Percentiles rank a stretch among this genome's conserved stretches.
Conservation (phyloP, 176 grass and related monocot species). For the Leersia perrieri region DNA sequence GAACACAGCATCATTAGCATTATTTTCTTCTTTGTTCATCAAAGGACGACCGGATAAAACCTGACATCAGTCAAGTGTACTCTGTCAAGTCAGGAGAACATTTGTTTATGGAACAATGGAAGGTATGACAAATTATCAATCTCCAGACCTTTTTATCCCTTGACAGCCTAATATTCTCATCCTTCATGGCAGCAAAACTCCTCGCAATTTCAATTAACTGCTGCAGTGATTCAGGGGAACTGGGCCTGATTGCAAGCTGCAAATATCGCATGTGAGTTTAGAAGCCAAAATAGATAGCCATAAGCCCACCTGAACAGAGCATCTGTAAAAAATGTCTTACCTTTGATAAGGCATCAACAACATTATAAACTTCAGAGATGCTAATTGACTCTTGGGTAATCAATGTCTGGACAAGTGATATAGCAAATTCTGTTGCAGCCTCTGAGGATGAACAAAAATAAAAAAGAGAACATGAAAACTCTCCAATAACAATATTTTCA, state of each 20-base stretch:
- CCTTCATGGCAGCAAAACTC: slow-evolving; percentile 50
- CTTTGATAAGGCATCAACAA: slow-evolving; percentile 82
- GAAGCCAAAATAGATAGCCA: neutral
- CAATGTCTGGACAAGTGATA: slow-evolving; percentile 86
- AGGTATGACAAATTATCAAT: slow-evolving; percentile 7
- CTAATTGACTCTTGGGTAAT: slow-evolving; percentile 71
- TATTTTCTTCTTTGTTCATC: slow-evolving; percentile 63
- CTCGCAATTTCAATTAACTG: slow-evolving; percentile 76
- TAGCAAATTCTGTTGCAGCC: slow-evolving; percentile 73
- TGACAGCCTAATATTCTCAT: slow-evolving; percentile 69
- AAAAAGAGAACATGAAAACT: slow-evolving; percentile 23
- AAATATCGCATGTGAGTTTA: slow-evolving; percentile 12
- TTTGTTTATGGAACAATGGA: neutral
- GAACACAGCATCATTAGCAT: slow-evolving; percentile 42
- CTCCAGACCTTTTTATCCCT: slow-evolving; percentile 69
- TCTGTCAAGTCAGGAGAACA: neutral
- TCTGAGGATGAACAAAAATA: slow-evolving; percentile 55
- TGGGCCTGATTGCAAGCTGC: slow-evolving; percentile 81
- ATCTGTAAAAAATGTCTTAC: slow-evolving; percentile 30
- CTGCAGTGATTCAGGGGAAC: slow-evolving; percentile 82
- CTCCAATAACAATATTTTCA: slow-evolving; percentile 6
- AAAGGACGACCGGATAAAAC: slow-evolving; percentile 55
- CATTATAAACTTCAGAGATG: slow-evolving; percentile 68
- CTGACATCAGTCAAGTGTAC: slow-evolving; percentile 44
- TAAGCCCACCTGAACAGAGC: neutral